Evolutionary conservation across 768 basidiomycete species (phyloP).

Genomic region (Cyclocybe cylindracea): DNA sequence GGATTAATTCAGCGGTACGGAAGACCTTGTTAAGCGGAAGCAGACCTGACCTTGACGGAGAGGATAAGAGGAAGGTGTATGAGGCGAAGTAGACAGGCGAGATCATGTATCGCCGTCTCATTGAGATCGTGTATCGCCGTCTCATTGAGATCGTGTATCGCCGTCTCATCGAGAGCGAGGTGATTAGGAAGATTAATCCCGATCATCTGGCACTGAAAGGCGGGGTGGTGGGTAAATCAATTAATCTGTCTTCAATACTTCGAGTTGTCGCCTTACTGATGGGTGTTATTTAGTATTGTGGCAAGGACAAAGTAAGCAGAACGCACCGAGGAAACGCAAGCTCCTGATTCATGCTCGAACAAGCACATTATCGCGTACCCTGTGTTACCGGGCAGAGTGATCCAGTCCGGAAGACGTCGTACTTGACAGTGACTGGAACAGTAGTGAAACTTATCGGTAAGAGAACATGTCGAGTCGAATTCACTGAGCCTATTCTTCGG

Average conservation of each 20-base stretch:
- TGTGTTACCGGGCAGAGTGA: conserved; percentile 24
- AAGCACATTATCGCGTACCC: conserved; percentile 37
- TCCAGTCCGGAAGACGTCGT: conserved; percentile 27
- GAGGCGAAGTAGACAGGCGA: conserved; percentile 43
- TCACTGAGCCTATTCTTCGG: no score
- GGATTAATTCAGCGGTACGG: conserved; percentile 36
- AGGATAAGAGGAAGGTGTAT: no score
- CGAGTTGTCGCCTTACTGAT: neutral
- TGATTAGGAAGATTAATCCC: conserved; percentile 20
- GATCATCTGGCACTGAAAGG: conserved; percentile 24
- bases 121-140: conserved; percentile 36
- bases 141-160: conserved; percentile 36
- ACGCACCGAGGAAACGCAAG: no score
- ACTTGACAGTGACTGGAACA: no score
- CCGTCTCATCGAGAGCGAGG: conserved; percentile 26
- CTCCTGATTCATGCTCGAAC: neutral
- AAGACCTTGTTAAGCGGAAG: conserved; percentile 17
- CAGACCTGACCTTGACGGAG: no score
- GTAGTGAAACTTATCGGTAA: neutral
- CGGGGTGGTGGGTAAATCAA: conserved; percentile 25
- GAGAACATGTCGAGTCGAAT: neutral
- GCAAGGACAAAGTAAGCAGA: conserved; percentile 11
- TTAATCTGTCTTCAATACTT: neutral
- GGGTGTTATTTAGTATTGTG: conserved; percentile 10
- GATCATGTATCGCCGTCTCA: conserved; percentile 34